phyloP scores from a whole-genome alignment of 2,329 filamentous ascomycete genomes.

The Zalaria obscura region DNA sequence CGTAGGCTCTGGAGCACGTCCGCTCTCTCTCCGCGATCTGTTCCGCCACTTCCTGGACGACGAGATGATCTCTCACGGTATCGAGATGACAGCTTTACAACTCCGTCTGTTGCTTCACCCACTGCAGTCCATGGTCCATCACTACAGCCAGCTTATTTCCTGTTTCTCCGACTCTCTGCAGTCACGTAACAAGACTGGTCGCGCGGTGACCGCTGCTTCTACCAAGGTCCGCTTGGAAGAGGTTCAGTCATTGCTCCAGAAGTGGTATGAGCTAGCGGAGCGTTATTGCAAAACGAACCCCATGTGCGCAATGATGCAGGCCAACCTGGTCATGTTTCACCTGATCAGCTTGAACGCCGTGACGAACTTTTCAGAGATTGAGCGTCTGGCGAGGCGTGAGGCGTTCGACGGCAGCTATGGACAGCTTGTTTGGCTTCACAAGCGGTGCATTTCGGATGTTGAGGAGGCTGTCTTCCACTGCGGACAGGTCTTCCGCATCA shows the following conservation, averaged over 20 bases:
- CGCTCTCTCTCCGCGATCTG: slow-evolving; percentile 47
- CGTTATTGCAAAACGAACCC: slow-evolving; percentile 41
- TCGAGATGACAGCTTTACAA: slow-evolving; percentile 40
- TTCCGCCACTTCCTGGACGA: slow-evolving; percentile 56
- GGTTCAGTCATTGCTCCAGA: slow-evolving; percentile 47
- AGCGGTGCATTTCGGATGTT: slow-evolving; percentile 48
- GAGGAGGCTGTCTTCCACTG: slow-evolving; percentile 54
- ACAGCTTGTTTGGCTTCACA: slow-evolving; percentile 40
- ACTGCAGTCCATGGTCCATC: slow-evolving; percentile 49
- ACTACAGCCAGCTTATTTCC: slow-evolving; percentile 49
- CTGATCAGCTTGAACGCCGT: slow-evolving; percentile 56
- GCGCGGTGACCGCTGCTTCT: slow-evolving; percentile 43
- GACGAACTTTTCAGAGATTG: slow-evolving; percentile 53
- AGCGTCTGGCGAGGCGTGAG: slow-evolving; percentile 50
- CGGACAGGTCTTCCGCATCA: slow-evolving; percentile 49
- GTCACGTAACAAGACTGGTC: slow-evolving; percentile 27
- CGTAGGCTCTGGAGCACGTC: slow-evolving; percentile 36
- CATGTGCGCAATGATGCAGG: slow-evolving; percentile 45
- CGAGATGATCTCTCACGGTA: slow-evolving; percentile 39
- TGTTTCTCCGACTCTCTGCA: slow-evolving; percentile 46
- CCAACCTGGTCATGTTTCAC: slow-evolving; percentile 56
- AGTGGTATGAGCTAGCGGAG: slow-evolving; percentile 54
- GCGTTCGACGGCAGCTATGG: slow-evolving; percentile 41
- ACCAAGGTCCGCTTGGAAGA: slow-evolving; percentile 49
- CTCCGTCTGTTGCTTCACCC: slow-evolving; percentile 55